Base-by-base conservation (phyloP, 2,329 filamentous ascomycete species). In the Aspergillus hiratsukae region DNA sequence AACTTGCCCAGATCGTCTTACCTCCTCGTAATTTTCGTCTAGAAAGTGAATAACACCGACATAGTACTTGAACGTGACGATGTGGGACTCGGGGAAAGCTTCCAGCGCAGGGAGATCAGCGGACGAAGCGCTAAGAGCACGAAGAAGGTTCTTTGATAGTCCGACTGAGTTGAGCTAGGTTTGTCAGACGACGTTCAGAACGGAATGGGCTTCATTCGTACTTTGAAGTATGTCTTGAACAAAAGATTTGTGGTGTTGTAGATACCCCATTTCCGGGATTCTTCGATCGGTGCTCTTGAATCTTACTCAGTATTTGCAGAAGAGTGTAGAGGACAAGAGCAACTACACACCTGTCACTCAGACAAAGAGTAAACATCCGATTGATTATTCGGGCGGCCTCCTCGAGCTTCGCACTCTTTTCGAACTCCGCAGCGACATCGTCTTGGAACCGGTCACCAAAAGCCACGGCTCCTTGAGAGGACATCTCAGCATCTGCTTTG, bases 171-270 rank as follows among this genome's bases (percentile, higher is more conserved):
- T 96, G 61, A 97, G 80, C 78, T 83, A 66, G n/a, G 56, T 4
- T 23, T 11, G 53, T 55, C 25, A 56, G 53, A 62, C 43, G 59
- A 48, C 3, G 51, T n/a, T 9, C 51, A 37, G 55, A 48, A 35
- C 10, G 8, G 7, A 23, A 8, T n/a, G 11, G 6, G 3, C 48
- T 9, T 14, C 45, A 29, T 11, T 35, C 52, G 41, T 72, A 81
- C 81, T 76, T 90, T 95, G 80, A 99, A 99, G 74, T 97, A 97
- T 1, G 92, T 97, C 76, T 97, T 97, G 84, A 99, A 99, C 14
- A 97, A 81, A 7, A 99, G 82, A 70, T 96, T 97, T 68, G 92
- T 91, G 62, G 93, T 87, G 72, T 91, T 92, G 78, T 99, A 99
- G 49, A 96, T 89, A 6, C 91, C 95, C 94, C 94, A 99, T 83